These are phyloP conservation scores for Phytopythium montanum DNA, from an alignment of 352 stramenopile genomes.

Conservation along the genomic window DNA sequence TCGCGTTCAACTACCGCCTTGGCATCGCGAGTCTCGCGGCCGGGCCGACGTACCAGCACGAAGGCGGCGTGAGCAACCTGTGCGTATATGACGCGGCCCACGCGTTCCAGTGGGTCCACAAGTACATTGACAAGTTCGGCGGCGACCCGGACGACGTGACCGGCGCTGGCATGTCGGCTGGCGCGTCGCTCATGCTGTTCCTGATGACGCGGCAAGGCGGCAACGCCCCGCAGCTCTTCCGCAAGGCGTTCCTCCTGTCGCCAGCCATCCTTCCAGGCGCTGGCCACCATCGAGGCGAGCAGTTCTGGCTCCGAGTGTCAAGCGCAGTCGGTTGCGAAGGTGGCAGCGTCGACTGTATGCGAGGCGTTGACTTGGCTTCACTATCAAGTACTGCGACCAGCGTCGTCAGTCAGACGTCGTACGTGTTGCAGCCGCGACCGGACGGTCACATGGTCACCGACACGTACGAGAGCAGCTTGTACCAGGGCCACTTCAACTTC, in stretches of 20 bases:
- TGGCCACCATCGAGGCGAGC: conserved; percentile 18
- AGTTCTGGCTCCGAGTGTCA: conserved; percentile 28
- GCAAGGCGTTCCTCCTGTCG: conserved; percentile 27
- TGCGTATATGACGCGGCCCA: conserved; percentile 22
- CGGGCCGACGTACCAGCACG: conserved; percentile 21
- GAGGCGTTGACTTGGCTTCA: conserved; percentile 12
- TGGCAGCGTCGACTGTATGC: conserved; percentile 21
- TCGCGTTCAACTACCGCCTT: conserved; percentile 37
- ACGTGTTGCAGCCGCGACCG: conserved; percentile 19
- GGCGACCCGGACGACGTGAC: conserved; percentile 34
- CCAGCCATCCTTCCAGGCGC: conserved; percentile 15
- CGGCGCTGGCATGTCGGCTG: conserved; percentile 24
- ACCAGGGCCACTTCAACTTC: conserved; percentile 31
- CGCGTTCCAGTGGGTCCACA: conserved; percentile 30
- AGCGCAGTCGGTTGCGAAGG: conserved; percentile 13
- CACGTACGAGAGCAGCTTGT: conserved; percentile 23
- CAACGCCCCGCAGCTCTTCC: conserved; percentile 17
- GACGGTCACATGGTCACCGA: conserved; percentile 23
- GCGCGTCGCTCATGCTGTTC: conserved; percentile 20
- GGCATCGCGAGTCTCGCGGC: conserved; percentile 20
- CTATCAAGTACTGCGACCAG: conserved; percentile 8
- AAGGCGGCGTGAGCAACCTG: conserved; percentile 22
- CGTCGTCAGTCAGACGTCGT: conserved; percentile 16
- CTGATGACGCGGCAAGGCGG: conserved; percentile 26
- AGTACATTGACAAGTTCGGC: conserved; percentile 36